These are phyloP conservation scores for Nitzschia putrida DNA, from an alignment of 108 stramenopile genomes.

Conservation along the genomic window DNA sequence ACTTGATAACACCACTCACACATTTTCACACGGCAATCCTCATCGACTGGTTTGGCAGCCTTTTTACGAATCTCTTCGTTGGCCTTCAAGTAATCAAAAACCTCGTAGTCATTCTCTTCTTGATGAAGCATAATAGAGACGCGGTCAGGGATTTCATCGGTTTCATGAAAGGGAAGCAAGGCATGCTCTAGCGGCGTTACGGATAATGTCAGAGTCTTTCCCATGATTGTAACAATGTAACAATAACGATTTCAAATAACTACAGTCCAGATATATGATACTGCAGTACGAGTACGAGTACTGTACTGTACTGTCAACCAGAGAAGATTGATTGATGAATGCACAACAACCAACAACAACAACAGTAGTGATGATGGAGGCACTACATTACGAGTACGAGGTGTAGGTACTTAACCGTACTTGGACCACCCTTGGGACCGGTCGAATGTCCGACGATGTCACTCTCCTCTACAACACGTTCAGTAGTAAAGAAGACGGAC, in stretches of 20 bases:
- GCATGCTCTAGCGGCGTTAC: conserved; percentile 39
- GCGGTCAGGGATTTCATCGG: conserved; percentile 48
- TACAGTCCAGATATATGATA: no score
- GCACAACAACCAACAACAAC: no score
- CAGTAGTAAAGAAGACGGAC: no score
- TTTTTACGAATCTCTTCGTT: conserved; percentile 35
- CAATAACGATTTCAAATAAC: neutral
- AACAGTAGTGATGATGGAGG: no score
- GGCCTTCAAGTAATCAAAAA: conserved; percentile 52
- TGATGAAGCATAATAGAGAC: conserved; percentile 51
- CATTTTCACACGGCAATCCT: conserved; percentile 76
- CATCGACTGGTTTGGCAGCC: conserved; percentile 53
- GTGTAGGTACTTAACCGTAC: no score
- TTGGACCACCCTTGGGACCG: no score
- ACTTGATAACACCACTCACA: conserved; percentile 57
- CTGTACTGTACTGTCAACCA: no score
- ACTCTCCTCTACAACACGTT: no score
- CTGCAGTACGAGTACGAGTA: no score
- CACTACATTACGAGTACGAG: no score
- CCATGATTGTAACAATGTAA: conserved; percentile 7
- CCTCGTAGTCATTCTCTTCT: conserved; percentile 49
- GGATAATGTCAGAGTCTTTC: conserved; percentile 21
- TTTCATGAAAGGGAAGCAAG: conserved; percentile 38
- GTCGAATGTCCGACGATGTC: no score
- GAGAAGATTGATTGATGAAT: no score